These are phyloP conservation scores for Pseudocercospora vitis DNA, from an alignment of 2,329 filamentous ascomycete species.

Conservation along the genomic window DNA sequence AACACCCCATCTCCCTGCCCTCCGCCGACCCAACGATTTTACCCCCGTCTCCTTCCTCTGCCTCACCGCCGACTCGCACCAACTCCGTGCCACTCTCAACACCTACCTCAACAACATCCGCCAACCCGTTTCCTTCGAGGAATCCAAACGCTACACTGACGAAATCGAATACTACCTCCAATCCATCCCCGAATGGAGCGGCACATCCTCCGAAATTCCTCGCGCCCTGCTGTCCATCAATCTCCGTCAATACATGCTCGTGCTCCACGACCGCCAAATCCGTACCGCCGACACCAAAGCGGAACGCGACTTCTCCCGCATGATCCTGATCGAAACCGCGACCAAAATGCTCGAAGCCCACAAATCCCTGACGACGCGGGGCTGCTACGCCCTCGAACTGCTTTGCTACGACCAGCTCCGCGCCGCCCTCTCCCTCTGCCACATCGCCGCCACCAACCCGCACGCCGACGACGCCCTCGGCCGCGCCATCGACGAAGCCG, in stretches of 20 bases:
- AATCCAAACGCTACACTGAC: constrained; percentile 36
- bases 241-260: constrained; percentile 36
- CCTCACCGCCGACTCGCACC: constrained; percentile 27
- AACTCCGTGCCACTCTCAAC: constrained; percentile 32
- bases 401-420: constrained; percentile 34
- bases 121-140: constrained; percentile 33
- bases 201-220: constrained; percentile 18
- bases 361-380: constrained; percentile 26
- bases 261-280: constrained; percentile 35
- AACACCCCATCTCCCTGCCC: constrained; percentile 26
- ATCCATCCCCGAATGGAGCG: constrained; percentile 31
- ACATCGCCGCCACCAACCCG: constrained; percentile 29
- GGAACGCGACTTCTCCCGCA: constrained; percentile 34
- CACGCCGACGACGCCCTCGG: constrained; percentile 27
- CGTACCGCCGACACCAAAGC: constrained; percentile 29
- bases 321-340: constrained; percentile 33
- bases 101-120: constrained; percentile 37
- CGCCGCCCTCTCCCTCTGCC: constrained; percentile 33
- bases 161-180: constrained; percentile 35
- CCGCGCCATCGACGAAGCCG: constrained; percentile 28
- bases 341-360: constrained; percentile 33
- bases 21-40: constrained; percentile 26
- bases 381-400: constrained; percentile 31
- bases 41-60: constrained; percentile 34
- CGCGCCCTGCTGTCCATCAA: constrained; percentile 32